Percentiles rank a stretch among this genome's conserved stretches.
Evolutionary conservation across 768 basidiomycete species (phyloP).

Genomic region (Pisolithus orientalis): DNA sequence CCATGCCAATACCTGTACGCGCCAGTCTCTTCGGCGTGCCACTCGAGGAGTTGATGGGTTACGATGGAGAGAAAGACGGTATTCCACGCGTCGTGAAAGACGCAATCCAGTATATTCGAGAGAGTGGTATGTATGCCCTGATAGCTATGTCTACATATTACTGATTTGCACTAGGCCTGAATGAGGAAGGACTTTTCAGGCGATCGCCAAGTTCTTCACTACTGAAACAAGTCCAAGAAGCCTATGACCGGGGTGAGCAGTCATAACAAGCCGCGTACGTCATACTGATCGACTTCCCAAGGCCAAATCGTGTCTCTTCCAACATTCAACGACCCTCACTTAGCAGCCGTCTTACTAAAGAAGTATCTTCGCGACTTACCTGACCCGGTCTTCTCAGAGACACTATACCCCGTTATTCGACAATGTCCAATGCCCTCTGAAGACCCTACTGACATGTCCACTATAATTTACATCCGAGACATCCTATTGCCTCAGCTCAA

Average conservation of each 20-base stretch:
- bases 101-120: constrained; percentile 63
- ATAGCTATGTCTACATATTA: neutral
- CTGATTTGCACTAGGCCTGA: constrained; percentile 34
- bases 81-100: constrained; percentile 80
- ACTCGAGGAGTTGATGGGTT: constrained; percentile 79
- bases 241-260: constrained; percentile 69
- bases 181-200: constrained; percentile 76
- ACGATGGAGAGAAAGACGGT: constrained; percentile 73
- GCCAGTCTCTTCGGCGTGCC: constrained; percentile 76
- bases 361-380: constrained; percentile 81
- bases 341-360: constrained; percentile 82
- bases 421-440: constrained; percentile 57
- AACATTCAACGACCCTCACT: constrained; percentile 70
- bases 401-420: constrained; percentile 55
- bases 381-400: constrained; percentile 70
- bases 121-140: constrained; percentile 33
- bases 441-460: constrained; percentile 50
- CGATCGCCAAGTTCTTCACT: constrained; percentile 70
- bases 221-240: constrained; percentile 70
- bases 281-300: constrained; percentile 19
- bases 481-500: constrained; percentile 60
- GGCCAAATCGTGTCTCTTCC: constrained; percentile 74
- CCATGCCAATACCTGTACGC: constrained; percentile 52
- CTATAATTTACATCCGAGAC: constrained; percentile 62
- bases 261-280: neutral